Evolutionary conservation across 108 stramenopile genomes (phyloP), one percentile per base, ranked within the genome.

Genomic region (Schizochytrium sp.): DNA sequence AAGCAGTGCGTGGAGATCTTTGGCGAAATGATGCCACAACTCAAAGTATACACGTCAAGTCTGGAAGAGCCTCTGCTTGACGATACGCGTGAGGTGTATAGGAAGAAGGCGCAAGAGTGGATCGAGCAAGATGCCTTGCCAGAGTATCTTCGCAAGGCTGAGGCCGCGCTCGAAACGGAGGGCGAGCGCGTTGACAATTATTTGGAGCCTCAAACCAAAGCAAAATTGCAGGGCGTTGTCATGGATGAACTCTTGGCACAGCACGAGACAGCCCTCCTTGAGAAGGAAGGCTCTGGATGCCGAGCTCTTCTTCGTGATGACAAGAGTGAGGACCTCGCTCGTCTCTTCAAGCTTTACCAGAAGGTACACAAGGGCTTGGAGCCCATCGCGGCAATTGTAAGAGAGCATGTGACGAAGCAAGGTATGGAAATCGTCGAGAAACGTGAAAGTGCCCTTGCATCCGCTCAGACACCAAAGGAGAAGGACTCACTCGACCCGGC

Each of bases 281-380:
- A 99, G 93, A 98, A 98, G 93, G 99, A 99, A 89, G 95, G 96
- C 3, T 96, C 96, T 83, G 99, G 99, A 17, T 98, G 98, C 92
- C 92, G 95, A 15, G 96, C 95, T 50, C 93, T 99, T 44, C 94
- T 99, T 87, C 95, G 95, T 50, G 98, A 99, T 91, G 98, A 99
- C 91, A 98, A 97, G 92, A 91, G 93, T 0, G 98, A 97, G 56
- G 99, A 99, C 92, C 96, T 99, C 41, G 93, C 95, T 69, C 95
- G 99, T 40, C 98, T 99, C 98, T 99, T 95, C 94, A 92, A 96
- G 38, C 96, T 99, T 38, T 99, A 98, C 93, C 91, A 90, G 56
- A 95, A 98, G 38, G 94, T 99, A 47, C 95, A 97, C n/a, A 95
- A 95, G 88, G 98, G 98, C 7, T 91, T 99, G 58, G 93, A 93